Base-by-base conservation (phyloP, 2,329 filamentous ascomycete species). In the Colletotrichum orchidophilum region DNA sequence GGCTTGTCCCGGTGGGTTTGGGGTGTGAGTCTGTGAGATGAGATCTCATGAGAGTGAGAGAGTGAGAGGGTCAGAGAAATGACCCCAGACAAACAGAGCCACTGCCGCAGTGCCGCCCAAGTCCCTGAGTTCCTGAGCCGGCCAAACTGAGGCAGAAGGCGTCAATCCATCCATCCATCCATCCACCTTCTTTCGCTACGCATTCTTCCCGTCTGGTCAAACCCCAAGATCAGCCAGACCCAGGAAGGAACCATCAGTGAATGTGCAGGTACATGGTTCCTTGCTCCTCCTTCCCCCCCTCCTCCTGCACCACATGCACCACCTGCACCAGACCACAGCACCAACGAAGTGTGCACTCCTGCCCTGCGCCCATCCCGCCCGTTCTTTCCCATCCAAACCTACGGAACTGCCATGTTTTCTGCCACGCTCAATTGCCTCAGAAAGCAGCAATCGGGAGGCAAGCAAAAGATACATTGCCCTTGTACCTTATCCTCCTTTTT, bases 401-500 rank as follows among this genome's bases (percentile, higher is more conserved):
- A n/a, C n/a, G n/a, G n/a, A n/a, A n/a, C 66, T 66, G 55, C 63
- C 63, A 61, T 52, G 55, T 53, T 61, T 42, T 55, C 21, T 55
- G 42, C 65, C 59, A 68, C 49, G 26, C 29, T 39, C 26, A 46
- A 46, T 46, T 46, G 39, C 39, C 39, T 46, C 39, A 46, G 7
- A 46, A 46, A 46, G 39, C 18, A n/a, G 15, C 39, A 46, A 18
- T n/a, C 18, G 39, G 39, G 15, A n/a, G 18, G 39, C 58, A 18
- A 59, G 11, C 31, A 53, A 69, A 60, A 60, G 70, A 57, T 73
- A 73, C 72, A 57, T 52, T 31, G 26, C 13, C 6, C 35, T 63
- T 63, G 72, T 73, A 73, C 70, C 70, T 66, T 50, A 29, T 55
- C 50, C 49, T 46, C 39, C 39, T n/a, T 46, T 27, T 63, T 66